Evolutionary conservation across 306 rosid genomes (phyloP).

Genomic region (Biancaea sappan): DNA sequence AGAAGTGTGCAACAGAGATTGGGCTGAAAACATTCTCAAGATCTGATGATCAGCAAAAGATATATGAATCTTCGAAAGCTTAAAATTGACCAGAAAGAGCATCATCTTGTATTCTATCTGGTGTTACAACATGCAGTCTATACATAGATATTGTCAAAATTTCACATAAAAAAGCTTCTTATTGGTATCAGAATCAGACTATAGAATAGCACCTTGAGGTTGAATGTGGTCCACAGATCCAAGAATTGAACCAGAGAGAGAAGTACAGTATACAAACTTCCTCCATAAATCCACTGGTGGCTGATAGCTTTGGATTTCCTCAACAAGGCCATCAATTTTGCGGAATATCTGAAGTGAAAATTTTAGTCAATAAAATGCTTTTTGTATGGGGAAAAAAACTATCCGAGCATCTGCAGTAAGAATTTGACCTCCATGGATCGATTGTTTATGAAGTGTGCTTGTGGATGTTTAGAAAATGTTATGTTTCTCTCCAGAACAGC

Average conservation of each 20-base stretch:
- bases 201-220: constrained; percentile 77
- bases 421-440: constrained; percentile 91
- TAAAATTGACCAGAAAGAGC: constrained; percentile 30
- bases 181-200: constrained; percentile 14
- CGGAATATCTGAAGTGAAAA: constrained; percentile 68
- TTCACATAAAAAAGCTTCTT: constrained; percentile 24
- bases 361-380: constrained; percentile 29
- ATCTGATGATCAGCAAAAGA: constrained; percentile 60
- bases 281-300: constrained; percentile 96
- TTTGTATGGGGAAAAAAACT: constrained; percentile 17
- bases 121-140: constrained; percentile 22
- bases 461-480: constrained; percentile 72
- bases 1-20: constrained; percentile 88
- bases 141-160: constrained; percentile 15
- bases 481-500: constrained; percentile 70
- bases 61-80: constrained; percentile 38
- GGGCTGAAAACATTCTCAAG: constrained; percentile 79
- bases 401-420: constrained; percentile 19
- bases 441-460: constrained; percentile 92
- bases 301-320: constrained; percentile 85
- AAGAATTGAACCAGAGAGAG: constrained; percentile 82
- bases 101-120: constrained; percentile 5
- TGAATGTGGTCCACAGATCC: constrained; percentile 95
- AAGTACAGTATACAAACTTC: constrained; percentile 89
- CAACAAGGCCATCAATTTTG: constrained; percentile 85